These are phyloP conservation scores for Lactifluus volemus DNA, from an alignment of 768 basidiomycete genomes.

Conservation along the genomic window DNA sequence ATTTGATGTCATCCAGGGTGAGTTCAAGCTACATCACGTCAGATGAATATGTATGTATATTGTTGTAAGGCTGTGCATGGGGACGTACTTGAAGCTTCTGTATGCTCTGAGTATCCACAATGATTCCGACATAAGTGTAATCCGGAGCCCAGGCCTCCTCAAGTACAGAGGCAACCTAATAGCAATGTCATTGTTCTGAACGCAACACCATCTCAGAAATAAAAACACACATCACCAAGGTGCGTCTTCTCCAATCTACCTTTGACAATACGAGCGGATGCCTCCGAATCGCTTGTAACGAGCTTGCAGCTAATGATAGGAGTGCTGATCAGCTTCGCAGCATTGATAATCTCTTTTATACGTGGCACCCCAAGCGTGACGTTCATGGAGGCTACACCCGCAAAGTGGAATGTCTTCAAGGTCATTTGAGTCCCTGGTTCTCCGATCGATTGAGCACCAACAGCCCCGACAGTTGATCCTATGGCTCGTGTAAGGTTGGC, in stretches of 20 bases:
- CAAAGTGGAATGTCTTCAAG: constrained; percentile 99
- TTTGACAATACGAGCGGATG: constrained; percentile 97
- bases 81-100: constrained; percentile 70
- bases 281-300: constrained; percentile 74
- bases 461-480: constrained; percentile 97
- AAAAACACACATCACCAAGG: constrained; percentile 70
- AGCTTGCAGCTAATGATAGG: constrained; percentile 98
- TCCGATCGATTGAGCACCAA: constrained; percentile 98
- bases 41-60: background rate
- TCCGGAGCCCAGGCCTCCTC: constrained; percentile 95
- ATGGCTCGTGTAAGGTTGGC: background rate
- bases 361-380: constrained; percentile 99
- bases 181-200: background rate
- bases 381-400: constrained; percentile 99
- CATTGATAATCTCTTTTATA: constrained; percentile 99
- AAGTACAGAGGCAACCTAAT: constrained; percentile 78
- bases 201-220: background rate
- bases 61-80: background rate
- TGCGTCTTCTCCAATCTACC: constrained; percentile 92
- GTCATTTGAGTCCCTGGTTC: constrained; percentile 99
- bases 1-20: constrained; percentile 86
- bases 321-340: constrained; percentile 93
- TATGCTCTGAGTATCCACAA: constrained; percentile 83
- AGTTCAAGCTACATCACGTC: constrained; percentile 63
- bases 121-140: constrained; percentile 88